Base-by-base conservation (phyloP, 2,329 filamentous ascomycete species). In the Fusarium sp. region DNA sequence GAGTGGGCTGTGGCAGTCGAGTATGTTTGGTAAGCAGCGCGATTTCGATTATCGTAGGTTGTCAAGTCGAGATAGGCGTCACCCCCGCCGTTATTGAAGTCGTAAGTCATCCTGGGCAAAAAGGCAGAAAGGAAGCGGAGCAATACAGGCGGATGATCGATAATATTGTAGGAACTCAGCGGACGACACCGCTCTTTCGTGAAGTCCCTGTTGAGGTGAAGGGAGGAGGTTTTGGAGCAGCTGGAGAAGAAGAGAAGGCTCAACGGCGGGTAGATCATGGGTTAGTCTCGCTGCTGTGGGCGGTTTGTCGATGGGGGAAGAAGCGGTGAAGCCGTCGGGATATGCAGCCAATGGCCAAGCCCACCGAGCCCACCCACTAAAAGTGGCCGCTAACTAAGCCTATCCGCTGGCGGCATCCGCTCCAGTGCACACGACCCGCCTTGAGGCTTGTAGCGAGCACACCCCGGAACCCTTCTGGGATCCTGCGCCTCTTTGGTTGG, bases 51-150 rank as follows among this genome's bases (percentile, higher is more conserved):
- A 74, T 88, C 83, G 77, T 83, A 88, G 69, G 78, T 58, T 34
- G 55, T 82, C 73, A 88, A 79, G 73, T 88, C 85, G 73, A 88
- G 74, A 73, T 88, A 81, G 74, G 80, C 83, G 75, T 88, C 85
- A 76, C 81, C 82, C 73, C 77, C 75, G 76, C 80, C 81, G 74
- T 80, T 79, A 74, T 83, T 83, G 79, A 85, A 88, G 73, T 88
- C 83, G 80, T 84, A 83, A 77, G 81, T 83, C 86, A 81, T 80
- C 73, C 74, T 80, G 75, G 70, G 68, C 69, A 73, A 70, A 19
- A 70, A 74, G 66, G 64, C 67, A 72, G 69, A 69, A 71, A 67
- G 71, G 67, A 64, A 74, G 69, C 72, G 70, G 69, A 70, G 68
- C 61, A 67, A 67, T 67, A 68, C 35, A 66, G 45, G 68, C 69